phyloP scores from a whole-genome alignment of 1,139 yeast genomes.

The Scheffersomyces lignicola region DNA sequence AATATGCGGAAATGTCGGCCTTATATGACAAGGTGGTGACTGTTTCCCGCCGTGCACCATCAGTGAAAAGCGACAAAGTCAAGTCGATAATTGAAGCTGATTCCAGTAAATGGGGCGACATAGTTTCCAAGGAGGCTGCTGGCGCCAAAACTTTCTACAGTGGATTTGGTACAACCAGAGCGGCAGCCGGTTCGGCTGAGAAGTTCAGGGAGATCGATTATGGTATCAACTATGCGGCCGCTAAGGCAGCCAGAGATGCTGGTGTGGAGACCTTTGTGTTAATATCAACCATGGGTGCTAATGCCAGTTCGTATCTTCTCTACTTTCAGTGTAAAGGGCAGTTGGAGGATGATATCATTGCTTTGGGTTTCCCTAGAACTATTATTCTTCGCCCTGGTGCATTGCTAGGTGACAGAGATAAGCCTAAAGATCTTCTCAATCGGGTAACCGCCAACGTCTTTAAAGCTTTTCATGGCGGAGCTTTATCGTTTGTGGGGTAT shows the following conservation, averaged over 20 bases:
- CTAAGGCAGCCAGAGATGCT: conserved; percentile 65
- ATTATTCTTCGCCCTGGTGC: conserved; percentile 72
- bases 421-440: conserved; percentile 36
- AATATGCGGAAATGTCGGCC: conserved; percentile 30
- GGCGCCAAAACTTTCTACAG: conserved; percentile 17
- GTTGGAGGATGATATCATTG: conserved; percentile 59
- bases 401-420: conserved; percentile 60
- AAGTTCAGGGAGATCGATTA: conserved; percentile 68
- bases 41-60: conserved; percentile 43
- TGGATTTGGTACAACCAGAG: conserved; percentile 75
- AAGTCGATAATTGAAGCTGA: conserved; percentile 37
- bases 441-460: conserved; percentile 20
- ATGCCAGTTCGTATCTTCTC: conserved; percentile 48
- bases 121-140: conserved; percentile 15
- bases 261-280: conserved; percentile 67
- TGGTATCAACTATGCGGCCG: conserved; percentile 63
- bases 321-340: conserved; percentile 65
- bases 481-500: conserved; percentile 25
- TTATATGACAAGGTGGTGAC: conserved; percentile 38
- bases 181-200: conserved; percentile 66
- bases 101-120: conserved; percentile 40
- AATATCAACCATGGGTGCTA: conserved; percentile 63
- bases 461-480: conserved; percentile 28
- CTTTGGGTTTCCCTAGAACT: conserved; percentile 61
- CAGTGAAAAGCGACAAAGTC: conserved; percentile 20